These are phyloP conservation scores for Aureobasidium sp. DNA, from an alignment of 2,329 filamentous ascomycete species.

Conservation along the genomic window DNA sequence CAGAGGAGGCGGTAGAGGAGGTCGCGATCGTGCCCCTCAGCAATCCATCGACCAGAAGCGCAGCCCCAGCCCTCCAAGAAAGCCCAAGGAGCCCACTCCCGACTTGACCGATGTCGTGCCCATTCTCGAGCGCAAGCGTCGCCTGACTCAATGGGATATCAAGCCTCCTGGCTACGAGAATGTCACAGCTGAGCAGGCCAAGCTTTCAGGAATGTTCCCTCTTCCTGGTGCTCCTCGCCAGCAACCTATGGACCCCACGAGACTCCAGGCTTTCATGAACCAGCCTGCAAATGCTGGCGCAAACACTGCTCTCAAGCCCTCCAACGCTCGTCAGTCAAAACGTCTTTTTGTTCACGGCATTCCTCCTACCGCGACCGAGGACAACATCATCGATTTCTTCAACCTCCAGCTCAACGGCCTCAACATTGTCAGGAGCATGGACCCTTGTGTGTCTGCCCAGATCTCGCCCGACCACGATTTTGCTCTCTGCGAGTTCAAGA, in stretches of 20 bases:
- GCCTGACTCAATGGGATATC: conserved; percentile 98
- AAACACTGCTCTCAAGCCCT: conserved; percentile 77
- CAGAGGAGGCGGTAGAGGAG: conserved; percentile 33
- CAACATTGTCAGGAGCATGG: conserved; percentile 74
- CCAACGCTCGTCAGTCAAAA: conserved; percentile 89
- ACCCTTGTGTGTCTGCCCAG: conserved; percentile 79
- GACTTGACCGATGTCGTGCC: conserved; percentile 83
- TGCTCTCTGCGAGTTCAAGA: conserved; percentile 85
- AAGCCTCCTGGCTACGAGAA: conserved; percentile 98
- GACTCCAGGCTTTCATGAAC: conserved; percentile 91
- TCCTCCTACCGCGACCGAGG: conserved; percentile 63
- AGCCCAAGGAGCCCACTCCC: conserved; percentile 91
- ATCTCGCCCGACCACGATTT: conserved; percentile 71
- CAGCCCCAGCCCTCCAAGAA: conserved; percentile 70
- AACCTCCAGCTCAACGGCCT: conserved; percentile 95
- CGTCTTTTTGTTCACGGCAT: conserved; percentile 83
- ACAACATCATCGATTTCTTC: conserved; percentile 74
- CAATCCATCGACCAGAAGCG: conserved; percentile 38
- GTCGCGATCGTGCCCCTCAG: conserved; percentile 29
- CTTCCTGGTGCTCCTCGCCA: conserved; percentile 90
- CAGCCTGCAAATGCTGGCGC: conserved; percentile 65
- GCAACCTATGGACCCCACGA: conserved; percentile 89
- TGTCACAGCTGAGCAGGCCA: conserved; percentile 96
- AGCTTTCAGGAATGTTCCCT: conserved; percentile 98
- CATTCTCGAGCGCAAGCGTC: conserved; percentile 76